Conservation (phyloP, 768 basidiomycete genomes). For the Melanogaster broomeanus region DNA sequence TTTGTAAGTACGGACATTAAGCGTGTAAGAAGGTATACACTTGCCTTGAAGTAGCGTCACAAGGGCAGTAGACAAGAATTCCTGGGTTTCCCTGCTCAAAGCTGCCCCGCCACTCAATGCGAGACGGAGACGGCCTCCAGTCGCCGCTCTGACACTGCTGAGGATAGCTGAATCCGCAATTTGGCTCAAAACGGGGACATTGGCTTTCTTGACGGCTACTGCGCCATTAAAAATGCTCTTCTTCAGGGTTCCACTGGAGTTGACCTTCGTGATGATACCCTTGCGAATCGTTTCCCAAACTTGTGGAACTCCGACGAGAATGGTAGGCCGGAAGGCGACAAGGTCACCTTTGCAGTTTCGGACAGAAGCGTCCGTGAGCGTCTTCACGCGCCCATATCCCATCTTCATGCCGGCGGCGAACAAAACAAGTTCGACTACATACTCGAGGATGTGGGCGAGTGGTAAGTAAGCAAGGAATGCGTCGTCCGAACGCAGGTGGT, state of each 20-base stretch:
- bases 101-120: slow-evolving; percentile 87
- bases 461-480: slow-evolving; percentile 88
- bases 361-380: slow-evolving; percentile 91
- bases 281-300: slow-evolving; percentile 98
- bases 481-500: slow-evolving; percentile 43
- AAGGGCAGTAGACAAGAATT: slow-evolving; percentile 81
- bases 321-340: slow-evolving; percentile 75
- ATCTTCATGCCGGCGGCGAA: slow-evolving; percentile 76
- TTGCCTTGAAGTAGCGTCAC: slow-evolving; percentile 86
- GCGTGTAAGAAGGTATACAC: slow-evolving; percentile 12
- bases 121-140: slow-evolving; percentile 84
- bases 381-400: slow-evolving; percentile 94
- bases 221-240: slow-evolving; percentile 82
- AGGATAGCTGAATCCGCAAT: slow-evolving; percentile 80
- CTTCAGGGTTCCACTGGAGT: slow-evolving; percentile 63
- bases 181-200: slow-evolving; percentile 61
- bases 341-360: slow-evolving; percentile 90
- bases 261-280: slow-evolving; percentile 84
- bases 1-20: slow-evolving; percentile 2
- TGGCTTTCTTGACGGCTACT: slow-evolving; percentile 69
- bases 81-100: slow-evolving; percentile 83
- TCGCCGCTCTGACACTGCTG: slow-evolving; percentile 74
- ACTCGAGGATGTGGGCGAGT: slow-evolving; percentile 94
- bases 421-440: slow-evolving; percentile 83
- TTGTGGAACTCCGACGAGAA: slow-evolving; percentile 94